Conservation (phyloP, 164 flowering plant genomes). For the Sextonia rubra region DNA sequence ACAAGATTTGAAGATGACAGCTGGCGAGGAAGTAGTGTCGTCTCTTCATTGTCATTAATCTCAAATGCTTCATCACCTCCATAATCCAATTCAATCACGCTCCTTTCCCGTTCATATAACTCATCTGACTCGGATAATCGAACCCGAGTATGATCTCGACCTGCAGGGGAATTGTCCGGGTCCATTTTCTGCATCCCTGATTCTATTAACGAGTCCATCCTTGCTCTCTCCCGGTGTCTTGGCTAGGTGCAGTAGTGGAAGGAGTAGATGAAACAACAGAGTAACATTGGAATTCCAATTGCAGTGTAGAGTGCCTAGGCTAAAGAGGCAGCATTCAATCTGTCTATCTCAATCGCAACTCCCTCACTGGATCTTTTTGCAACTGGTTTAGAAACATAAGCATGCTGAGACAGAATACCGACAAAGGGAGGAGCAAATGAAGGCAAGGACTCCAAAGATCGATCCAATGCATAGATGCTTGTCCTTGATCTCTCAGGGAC, state of each 20-base stretch:
- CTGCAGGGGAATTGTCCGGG: conserved; percentile 21
- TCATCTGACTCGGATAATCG: conserved; percentile 22
- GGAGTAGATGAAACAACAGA: conserved; percentile 75
- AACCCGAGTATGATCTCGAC: conserved; percentile 21
- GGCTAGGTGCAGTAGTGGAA: conserved; percentile 80
- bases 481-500: conserved; percentile 87
- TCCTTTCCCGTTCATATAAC: conserved; percentile 22
- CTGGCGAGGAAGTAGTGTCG: conserved; percentile 35
- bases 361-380: conserved; percentile 43
- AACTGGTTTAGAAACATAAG: conserved; percentile 69
- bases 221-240: conserved; percentile 72
- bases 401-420: conserved; percentile 70
- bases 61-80: conserved; percentile 32
- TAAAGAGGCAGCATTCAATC: conserved; percentile 75
- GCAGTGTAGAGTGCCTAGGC: conserved; percentile 79
- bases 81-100: conserved; percentile 40
- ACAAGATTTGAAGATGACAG: conserved; percentile 39
- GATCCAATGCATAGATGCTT: conserved; percentile 84
- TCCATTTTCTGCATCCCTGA: conserved; percentile 63
- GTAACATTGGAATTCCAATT: conserved; percentile 69
- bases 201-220: conserved; percentile 63
- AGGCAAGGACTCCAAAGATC: conserved; percentile 81
- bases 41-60: conserved; percentile 43
- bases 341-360: conserved; percentile 56
- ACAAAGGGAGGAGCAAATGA: conserved; percentile 97